phyloP scores from a whole-genome alignment of 139 green algal genomes.

The Marvania coccoides region DNA sequence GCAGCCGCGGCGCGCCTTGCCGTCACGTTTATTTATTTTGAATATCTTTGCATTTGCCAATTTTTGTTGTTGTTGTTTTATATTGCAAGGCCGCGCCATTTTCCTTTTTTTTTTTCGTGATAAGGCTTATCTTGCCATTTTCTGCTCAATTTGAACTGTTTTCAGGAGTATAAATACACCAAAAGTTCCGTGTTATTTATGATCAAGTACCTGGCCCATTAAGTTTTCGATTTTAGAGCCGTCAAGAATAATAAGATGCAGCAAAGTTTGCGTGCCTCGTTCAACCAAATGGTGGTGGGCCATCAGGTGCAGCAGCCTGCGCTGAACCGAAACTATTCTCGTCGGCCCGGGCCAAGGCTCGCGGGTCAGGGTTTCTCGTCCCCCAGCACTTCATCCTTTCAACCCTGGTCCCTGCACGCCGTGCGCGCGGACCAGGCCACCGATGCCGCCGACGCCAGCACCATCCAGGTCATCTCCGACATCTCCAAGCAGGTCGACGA shows the following conservation, averaged over 20 bases:
- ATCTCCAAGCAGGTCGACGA: slow-evolving; percentile 44
- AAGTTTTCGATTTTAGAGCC: too few relatives aligned
- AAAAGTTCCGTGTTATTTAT: background rate
- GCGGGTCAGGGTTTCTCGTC: background rate
- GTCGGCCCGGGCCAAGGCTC: background rate
- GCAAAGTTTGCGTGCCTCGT: background rate
- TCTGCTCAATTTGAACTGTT: too few relatives aligned
- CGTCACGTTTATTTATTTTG: too few relatives aligned
- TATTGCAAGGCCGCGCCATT: too few relatives aligned
- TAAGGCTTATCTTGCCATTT: too few relatives aligned
- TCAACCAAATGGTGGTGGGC: slow-evolving; percentile 11
- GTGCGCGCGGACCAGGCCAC: slow-evolving; percentile 37
- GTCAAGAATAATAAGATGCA: background rate
- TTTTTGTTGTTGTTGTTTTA: too few relatives aligned
- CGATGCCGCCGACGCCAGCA: slow-evolving; percentile 28
- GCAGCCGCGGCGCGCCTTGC: too few relatives aligned
- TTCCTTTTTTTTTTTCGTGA: too few relatives aligned
- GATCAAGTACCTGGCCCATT: too few relatives aligned
- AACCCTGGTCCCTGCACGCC: slow-evolving; percentile 6
- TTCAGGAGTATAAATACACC: too few relatives aligned
- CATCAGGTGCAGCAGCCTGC: slow-evolving; percentile 14
- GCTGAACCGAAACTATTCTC: slow-evolving; percentile 3
- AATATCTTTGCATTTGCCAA: too few relatives aligned
- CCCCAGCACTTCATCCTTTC: background rate
- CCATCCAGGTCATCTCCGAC: slow-evolving; percentile 49